A percentile compares a stretch with the other conserved stretches of the same genome.
Conservation (phyloP, 2,329 filamentous ascomycete genomes). For the Nemania abortiva region DNA sequence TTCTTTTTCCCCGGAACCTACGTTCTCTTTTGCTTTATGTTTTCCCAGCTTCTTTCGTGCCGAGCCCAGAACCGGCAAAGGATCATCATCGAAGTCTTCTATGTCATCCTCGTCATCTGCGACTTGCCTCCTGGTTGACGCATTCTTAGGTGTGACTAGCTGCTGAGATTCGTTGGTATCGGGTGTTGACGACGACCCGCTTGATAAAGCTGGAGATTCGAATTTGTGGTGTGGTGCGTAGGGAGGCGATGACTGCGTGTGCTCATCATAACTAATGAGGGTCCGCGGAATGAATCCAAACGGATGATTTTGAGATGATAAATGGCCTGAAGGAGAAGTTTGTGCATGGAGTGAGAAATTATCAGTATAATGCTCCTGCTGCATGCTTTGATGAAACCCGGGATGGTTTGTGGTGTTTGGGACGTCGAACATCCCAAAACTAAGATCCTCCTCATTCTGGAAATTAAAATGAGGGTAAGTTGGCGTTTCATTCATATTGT, state of each 20-base stretch:
- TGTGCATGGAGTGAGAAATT: slow-evolving; percentile 35
- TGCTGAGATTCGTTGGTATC: slow-evolving; percentile 44
- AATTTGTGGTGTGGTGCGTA: slow-evolving; percentile 35
- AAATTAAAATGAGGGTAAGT: slow-evolving; percentile 42
- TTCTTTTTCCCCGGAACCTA: slow-evolving; percentile 48
- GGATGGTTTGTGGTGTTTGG: slow-evolving; percentile 27
- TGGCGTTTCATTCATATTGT: slow-evolving; percentile 45
- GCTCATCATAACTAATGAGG: slow-evolving; percentile 29
- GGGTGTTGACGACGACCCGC: slow-evolving; percentile 46
- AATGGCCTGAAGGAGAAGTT: slow-evolving; percentile 27
- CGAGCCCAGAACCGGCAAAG: slow-evolving; percentile 30
- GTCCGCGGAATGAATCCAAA: slow-evolving; percentile 31
- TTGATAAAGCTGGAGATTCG: slow-evolving; percentile 46
- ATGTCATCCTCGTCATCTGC: slow-evolving; percentile 19
- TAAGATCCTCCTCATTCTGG: slow-evolving; percentile 41
- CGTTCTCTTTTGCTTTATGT: slow-evolving; percentile 44
- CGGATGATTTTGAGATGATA: slow-evolving; percentile 17
- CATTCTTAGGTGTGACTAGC: slow-evolving; percentile 43
- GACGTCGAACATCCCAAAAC: slow-evolving; percentile 42
- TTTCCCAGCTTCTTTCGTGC: slow-evolving; percentile 44
- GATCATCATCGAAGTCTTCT: slow-evolving; percentile 33
- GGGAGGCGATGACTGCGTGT: slow-evolving; percentile 30
- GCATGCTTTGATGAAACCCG: slow-evolving; percentile 36
- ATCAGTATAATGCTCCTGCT: slow-evolving; percentile 30
- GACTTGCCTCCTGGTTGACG: slow-evolving; percentile 16